phyloP scores from a whole-genome alignment of 495 filamentous ascomycete genomes.

The Chaetomium fimeti region DNA sequence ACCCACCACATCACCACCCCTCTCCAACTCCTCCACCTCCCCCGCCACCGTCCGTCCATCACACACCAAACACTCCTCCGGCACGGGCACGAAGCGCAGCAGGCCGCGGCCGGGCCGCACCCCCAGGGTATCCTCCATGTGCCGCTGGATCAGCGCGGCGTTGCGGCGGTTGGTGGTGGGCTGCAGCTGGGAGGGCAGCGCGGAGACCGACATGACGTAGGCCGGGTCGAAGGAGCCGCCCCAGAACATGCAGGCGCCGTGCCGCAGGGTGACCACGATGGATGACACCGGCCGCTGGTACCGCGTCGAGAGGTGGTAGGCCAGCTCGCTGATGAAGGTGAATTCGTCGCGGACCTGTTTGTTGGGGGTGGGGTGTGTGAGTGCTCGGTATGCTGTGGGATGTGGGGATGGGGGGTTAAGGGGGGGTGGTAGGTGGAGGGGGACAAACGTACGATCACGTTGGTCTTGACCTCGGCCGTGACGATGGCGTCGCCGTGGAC shows the following conservation, averaged over 20 bases:
- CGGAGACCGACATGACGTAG: slow-evolving; percentile 75
- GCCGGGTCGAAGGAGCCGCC: slow-evolving; percentile 73
- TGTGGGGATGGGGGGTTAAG: not conserved
- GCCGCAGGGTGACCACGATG: slow-evolving; percentile 69
- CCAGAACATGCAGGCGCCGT: slow-evolving; percentile 73
- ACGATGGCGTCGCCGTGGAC: slow-evolving; percentile 67
- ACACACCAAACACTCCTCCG: slow-evolving; percentile 69
- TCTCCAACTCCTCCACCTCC: slow-evolving; percentile 61
- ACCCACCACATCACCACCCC: not conserved
- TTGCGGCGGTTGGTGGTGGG: slow-evolving; percentile 82
- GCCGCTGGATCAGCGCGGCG: slow-evolving; percentile 67
- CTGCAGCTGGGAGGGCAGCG: slow-evolving; percentile 64
- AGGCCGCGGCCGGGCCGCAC: slow-evolving; percentile 64
- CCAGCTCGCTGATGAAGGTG: slow-evolving; percentile 66
- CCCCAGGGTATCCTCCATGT: slow-evolving; percentile 64
- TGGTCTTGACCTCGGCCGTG: slow-evolving; percentile 79
- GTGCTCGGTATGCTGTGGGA: slow-evolving; percentile 4
- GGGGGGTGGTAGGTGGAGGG: no score
- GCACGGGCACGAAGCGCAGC: slow-evolving; percentile 65
- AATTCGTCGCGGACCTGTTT: slow-evolving; percentile 63
- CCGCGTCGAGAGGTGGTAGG: slow-evolving; percentile 65
- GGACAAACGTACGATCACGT: slow-evolving; percentile 63
- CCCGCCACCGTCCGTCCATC: slow-evolving; percentile 65
- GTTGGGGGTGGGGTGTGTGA: no score
- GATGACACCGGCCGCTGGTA: slow-evolving; percentile 69